Conservation (phyloP, 2,329 filamentous ascomycete species). For the Aureobasidium subglaciale region DNA sequence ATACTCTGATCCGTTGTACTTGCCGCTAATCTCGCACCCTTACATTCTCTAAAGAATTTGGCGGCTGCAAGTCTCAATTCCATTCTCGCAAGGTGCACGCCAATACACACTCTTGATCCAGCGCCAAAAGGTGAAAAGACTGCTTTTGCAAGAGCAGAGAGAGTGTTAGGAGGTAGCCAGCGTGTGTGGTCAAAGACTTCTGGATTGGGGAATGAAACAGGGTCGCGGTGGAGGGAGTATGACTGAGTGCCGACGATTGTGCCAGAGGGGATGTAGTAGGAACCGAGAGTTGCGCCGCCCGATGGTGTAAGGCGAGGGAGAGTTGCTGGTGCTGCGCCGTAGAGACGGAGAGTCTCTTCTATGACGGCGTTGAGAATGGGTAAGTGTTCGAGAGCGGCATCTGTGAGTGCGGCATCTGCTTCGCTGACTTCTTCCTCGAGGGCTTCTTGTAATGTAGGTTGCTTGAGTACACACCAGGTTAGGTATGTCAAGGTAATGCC, state of each 20-base stretch:
- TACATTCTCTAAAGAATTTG: conserved; percentile 24
- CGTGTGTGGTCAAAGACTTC: conserved; percentile 23
- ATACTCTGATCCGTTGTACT: conserved; percentile 24
- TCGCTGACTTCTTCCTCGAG: conserved; percentile 24
- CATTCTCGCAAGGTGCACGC: conserved; percentile 26
- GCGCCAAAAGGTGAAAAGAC: conserved; percentile 25
- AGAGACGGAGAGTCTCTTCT: conserved; percentile 27
- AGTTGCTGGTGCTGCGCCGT: conserved; percentile 26
- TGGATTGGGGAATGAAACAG: conserved; percentile 22
- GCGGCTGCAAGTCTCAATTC: conserved; percentile 25
- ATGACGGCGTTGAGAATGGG: conserved; percentile 23
- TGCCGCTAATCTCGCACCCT: conserved; percentile 19
- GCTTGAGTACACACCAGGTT: conserved; percentile 24
- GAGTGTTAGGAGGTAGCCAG: conserved; percentile 19
- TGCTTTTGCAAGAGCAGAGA: conserved; percentile 18
- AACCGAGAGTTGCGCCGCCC: conserved; percentile 20
- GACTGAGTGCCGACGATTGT: conserved; percentile 24
- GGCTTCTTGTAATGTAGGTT: conserved; percentile 19
- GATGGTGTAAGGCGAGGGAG: conserved; percentile 25
- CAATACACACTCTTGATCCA: conserved; percentile 25
- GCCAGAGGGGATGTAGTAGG: conserved; percentile 22
- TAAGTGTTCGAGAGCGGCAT: conserved; percentile 21
- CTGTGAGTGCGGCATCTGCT: conserved; percentile 14
- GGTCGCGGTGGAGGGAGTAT: conserved; percentile 25
- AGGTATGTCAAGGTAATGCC: conserved; percentile 27